A percentile compares a stretch with the other conserved stretches of the same genome.
Evolutionary conservation across 495 filamentous ascomycete species (phyloP).

Genomic region (Delitschia confertaspora): DNA sequence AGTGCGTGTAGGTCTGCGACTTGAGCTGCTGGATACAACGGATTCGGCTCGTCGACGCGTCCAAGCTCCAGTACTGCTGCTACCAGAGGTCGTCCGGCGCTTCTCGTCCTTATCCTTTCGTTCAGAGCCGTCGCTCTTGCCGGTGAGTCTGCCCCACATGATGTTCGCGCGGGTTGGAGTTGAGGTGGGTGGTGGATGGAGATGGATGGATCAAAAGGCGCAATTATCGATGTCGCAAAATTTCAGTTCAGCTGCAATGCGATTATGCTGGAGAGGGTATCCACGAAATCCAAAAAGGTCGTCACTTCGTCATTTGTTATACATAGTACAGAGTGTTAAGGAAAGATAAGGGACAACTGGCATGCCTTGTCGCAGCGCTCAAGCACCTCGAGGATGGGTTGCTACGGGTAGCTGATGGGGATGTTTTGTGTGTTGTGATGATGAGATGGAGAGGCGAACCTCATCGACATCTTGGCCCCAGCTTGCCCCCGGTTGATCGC

Average conservation of each 20-base stretch:
- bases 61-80: too few species aligned
- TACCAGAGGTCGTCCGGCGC: conserved; percentile 16
- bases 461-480: too few species aligned
- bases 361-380: too few species aligned
- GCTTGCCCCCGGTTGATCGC: too few species aligned
- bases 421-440: too few species aligned
- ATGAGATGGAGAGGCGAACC: too few species aligned
- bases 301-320: conserved; percentile 24
- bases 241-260: not conserved
- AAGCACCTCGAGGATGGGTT: too few species aligned
- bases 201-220: not conserved
- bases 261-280: conserved; percentile 8
- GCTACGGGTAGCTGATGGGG: too few species aligned
- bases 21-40: conserved; percentile 33
- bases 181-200: not conserved
- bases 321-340: conserved; percentile 9
- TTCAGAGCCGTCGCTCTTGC: conserved; percentile 31
- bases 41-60: conserved; percentile 32
- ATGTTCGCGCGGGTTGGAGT: not conserved
- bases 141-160: conserved; percentile 38
- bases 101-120: conserved; percentile 10
- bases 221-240: conserved; percentile 16
- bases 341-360: too few species aligned
- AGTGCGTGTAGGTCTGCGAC: conserved; percentile 46
- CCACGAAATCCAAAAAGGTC: conserved; percentile 14